Percentiles rank a stretch among this genome's conserved stretches.
Evolutionary conservation across 352 stramenopile genomes (phyloP).

Genomic region (Peronospora farinosa): DNA sequence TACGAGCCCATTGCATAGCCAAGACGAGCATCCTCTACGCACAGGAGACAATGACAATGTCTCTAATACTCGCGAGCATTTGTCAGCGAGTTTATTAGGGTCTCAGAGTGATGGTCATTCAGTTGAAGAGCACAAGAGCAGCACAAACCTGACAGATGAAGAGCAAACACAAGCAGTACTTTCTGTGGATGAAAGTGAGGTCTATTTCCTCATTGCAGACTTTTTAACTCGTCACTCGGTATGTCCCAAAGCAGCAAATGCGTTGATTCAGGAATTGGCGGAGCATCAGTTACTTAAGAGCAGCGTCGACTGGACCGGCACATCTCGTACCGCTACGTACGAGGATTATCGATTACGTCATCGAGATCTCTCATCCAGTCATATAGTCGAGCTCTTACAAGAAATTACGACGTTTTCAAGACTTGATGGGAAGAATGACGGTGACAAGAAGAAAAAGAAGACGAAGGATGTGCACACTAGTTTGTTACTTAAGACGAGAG

Average conservation of each 20-base stretch:
- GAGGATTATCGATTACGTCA: slow-evolving; percentile 73
- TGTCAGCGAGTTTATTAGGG: neutral
- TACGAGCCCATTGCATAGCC: slow-evolving; percentile 8
- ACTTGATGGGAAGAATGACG: slow-evolving; percentile 13
- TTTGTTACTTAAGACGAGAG: slow-evolving; percentile 50
- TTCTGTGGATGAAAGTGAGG: slow-evolving; percentile 42
- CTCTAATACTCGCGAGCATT: slow-evolving; percentile 12
- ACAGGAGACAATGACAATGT: slow-evolving; percentile 6
- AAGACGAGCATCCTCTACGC: neutral
- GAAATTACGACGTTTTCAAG: slow-evolving; percentile 14
- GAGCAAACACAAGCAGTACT: neutral
- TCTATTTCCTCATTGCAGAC: slow-evolving; percentile 83
- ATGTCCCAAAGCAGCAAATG: slow-evolving; percentile 56
- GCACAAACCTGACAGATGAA: slow-evolving; percentile 2
- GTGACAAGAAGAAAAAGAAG: slow-evolving; percentile 4
- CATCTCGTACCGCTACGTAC: slow-evolving; percentile 45
- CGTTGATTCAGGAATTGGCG: slow-evolving; percentile 60
- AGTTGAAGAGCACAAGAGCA: slow-evolving; percentile 17
- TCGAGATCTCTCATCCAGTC: slow-evolving; percentile 52
- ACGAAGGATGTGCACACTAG: slow-evolving; percentile 31
- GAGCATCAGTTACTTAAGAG: slow-evolving; percentile 49
- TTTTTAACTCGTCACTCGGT: slow-evolving; percentile 65
- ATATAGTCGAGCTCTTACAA: slow-evolving; percentile 59
- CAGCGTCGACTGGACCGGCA: slow-evolving; percentile 64
- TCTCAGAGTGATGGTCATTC: neutral